Evolutionary conservation across 805 yeast species (phyloP).

Genomic region (Ogataea allantospora): DNA sequence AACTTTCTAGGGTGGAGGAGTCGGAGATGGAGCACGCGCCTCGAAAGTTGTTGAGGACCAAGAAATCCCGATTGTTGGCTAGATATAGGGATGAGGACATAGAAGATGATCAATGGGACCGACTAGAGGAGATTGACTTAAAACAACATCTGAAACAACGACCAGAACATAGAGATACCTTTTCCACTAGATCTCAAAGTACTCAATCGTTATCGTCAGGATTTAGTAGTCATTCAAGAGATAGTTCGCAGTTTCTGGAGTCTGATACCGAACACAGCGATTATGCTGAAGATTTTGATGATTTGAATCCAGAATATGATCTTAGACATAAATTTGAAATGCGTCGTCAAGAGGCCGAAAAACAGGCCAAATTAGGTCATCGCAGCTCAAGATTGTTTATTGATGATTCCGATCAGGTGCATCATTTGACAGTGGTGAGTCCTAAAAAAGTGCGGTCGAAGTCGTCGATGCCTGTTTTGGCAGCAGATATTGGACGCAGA

Average conservation of each 20-base stretch:
- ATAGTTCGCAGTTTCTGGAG: slow-evolving; percentile 23
- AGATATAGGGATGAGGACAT: slow-evolving; percentile 20
- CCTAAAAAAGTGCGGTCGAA: slow-evolving; percentile 19
- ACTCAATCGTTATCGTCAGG: slow-evolving; percentile 26
- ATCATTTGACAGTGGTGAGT: slow-evolving; percentile 5
- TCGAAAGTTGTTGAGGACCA: slow-evolving; percentile 7
- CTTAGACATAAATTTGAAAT: slow-evolving; percentile 17
- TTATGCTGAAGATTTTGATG: slow-evolving; percentile 30
- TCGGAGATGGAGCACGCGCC: slow-evolving; percentile 4
- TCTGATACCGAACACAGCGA: slow-evolving; percentile 35
- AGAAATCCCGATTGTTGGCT: slow-evolving; percentile 11
- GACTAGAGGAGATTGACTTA: slow-evolving; percentile 20
- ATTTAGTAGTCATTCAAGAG: slow-evolving; percentile 19
- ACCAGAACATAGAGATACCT: slow-evolving; percentile 8
- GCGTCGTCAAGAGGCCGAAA: slow-evolving; percentile 22
- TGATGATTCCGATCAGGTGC: neutral
- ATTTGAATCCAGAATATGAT: slow-evolving; percentile 16
- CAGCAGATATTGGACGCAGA: slow-evolving; percentile 22
- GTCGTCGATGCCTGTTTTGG: slow-evolving; percentile 28
- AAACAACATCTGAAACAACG: slow-evolving; percentile 9
- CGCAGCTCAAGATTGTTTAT: slow-evolving; percentile 4
- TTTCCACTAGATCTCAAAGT: slow-evolving; percentile 22
- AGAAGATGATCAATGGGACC: slow-evolving; percentile 20
- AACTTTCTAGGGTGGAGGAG: slow-evolving; percentile 24
- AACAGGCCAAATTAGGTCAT: slow-evolving; percentile 1